Evolutionary conservation across 345 rosid genomes (phyloP).

Genomic region (Eutrema yunnanense): DNA sequence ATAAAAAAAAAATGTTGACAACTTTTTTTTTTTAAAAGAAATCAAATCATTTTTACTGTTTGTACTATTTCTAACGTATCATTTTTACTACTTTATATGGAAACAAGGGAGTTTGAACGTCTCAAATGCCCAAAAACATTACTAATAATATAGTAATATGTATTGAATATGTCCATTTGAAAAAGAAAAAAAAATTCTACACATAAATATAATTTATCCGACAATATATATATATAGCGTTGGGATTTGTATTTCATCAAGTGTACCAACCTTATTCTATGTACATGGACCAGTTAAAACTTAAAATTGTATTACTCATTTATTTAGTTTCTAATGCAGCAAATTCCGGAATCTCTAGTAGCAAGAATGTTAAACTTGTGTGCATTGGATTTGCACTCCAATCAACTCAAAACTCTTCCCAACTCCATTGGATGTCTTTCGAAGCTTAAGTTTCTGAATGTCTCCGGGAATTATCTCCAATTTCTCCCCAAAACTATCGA

Average conservation of each 20-base stretch:
- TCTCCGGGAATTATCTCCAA: slow-evolving; percentile 63
- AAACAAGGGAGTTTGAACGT: background rate
- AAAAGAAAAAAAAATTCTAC: background rate
- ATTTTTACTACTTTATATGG: background rate
- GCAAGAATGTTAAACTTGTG: slow-evolving; percentile 72
- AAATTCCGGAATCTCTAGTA: slow-evolving; percentile 70
- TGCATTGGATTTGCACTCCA: slow-evolving; percentile 70
- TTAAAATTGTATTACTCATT: background rate
- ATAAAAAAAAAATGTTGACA: background rate
- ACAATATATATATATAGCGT: background rate
- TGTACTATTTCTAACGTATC: background rate
- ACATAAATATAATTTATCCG: background rate
- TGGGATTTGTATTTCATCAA: background rate
- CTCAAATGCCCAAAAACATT: background rate
- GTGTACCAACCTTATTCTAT: background rate
- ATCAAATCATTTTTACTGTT: background rate
- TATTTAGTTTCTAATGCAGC: slow-evolving; percentile 31
- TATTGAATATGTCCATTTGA: background rate
- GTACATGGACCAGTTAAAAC: background rate
- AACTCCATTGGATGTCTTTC: slow-evolving; percentile 80
- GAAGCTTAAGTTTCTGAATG: slow-evolving; percentile 71
- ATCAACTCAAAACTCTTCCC: slow-evolving; percentile 65
- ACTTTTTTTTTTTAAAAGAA: too few relatives aligned
- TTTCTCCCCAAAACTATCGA: slow-evolving; percentile 61
- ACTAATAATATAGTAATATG: background rate